Base-by-base conservation (phyloP, 768 basidiomycete genomes). In the Myochromella boudieri region DNA sequence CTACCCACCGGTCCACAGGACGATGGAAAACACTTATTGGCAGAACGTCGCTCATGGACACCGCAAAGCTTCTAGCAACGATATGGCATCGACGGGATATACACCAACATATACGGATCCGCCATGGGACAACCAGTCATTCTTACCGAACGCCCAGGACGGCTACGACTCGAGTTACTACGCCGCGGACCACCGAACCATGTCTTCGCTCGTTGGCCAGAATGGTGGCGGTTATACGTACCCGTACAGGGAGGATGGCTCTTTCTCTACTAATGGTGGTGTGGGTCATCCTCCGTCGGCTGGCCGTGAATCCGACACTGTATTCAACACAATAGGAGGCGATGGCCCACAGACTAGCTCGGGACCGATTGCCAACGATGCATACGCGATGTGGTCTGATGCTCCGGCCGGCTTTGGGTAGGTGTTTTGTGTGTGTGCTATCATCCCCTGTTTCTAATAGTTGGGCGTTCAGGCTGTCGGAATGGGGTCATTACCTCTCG, bases 301-400 rank as follows among this genome's bases (percentile, higher is more conserved):
- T n/a, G n/a, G n/a, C n/a, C n/a, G n/a, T n/a, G n/a, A n/a, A n/a
- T n/a, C n/a, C n/a, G n/a, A n/a, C n/a, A n/a, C n/a, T n/a, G n/a
- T n/a, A n/a, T n/a, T n/a, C n/a, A n/a, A n/a, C n/a, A n/a, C n/a
- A n/a, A n/a, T n/a, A n/a, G n/a, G n/a, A n/a, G n/a, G n/a, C n/a
- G n/a, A n/a, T n/a, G n/a, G n/a, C n/a, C n/a, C n/a, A n/a, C n/a
- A n/a, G n/a, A 31, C 33, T 15, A 39, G 6, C 12, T 3, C 36
- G 44, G 24, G 17, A 4, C 18, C 32, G n/a, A 42, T 29, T 47
- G 40, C 26, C 8, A 64, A 67, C 41, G 74, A 76, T 49, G 73
- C 78, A 32, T 73, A 81, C 42, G 70, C 75, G n/a, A 80, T 86
- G 76, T 87, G 84, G 84, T 80, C 81, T 6, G 70, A 67, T 51